Conservation (phyloP, 805 yeast genomes). For the Maudiozyma saulgeensis region DNA sequence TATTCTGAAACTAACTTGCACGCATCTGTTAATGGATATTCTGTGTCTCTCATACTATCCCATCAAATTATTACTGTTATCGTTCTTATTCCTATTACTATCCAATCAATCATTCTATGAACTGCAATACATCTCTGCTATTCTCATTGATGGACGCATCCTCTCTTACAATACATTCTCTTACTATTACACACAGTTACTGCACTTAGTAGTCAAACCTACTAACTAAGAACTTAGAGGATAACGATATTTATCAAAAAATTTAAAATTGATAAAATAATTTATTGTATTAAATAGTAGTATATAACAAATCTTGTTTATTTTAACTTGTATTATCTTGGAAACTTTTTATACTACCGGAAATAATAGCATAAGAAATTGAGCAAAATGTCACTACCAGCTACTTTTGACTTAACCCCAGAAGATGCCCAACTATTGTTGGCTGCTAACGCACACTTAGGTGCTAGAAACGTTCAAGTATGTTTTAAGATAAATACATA, state of each 20-base stretch:
- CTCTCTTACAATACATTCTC: background rate
- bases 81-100: no score
- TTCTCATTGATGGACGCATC: background rate
- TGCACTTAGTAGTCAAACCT: no score
- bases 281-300: background rate
- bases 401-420: constrained; percentile 85
- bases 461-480: constrained; percentile 99
- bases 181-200: background rate
- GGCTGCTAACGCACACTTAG: constrained; percentile 99
- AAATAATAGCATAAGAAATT: constrained; percentile 4
- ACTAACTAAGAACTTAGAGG: background rate
- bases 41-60: no score
- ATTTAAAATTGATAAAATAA: background rate
- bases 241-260: background rate
- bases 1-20: no score
- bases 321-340: background rate
- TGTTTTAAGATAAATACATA: constrained; percentile 30
- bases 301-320: background rate
- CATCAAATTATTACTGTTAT: no score
- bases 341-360: background rate
- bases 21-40: no score
- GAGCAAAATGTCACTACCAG: constrained; percentile 67
- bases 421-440: constrained; percentile 98
- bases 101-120: no score
- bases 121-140: background rate